phyloP scores from a whole-genome alignment of 257 asterid genomes.

The Solanum tacnaense region DNA sequence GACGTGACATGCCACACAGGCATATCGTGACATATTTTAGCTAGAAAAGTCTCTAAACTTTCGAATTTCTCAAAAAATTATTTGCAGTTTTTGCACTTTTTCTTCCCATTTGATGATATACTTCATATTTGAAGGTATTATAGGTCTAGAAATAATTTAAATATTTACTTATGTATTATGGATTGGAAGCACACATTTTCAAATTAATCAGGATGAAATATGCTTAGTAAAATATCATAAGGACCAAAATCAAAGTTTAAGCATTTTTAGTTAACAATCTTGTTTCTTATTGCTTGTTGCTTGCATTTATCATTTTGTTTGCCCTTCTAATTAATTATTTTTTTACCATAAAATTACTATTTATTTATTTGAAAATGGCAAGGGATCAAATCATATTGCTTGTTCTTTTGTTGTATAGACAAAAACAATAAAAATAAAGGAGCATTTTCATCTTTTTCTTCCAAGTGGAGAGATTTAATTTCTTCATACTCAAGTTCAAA shows the following conservation, averaged over 20 bases:
- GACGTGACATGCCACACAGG: no score
- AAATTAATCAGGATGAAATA: no score
- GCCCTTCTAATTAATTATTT: not conserved
- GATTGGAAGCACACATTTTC: not conserved
- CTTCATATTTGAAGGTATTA: not conserved
- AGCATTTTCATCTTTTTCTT: not conserved
- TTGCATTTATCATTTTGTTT: not conserved
- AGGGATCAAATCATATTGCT: not conserved
- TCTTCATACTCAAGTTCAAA: not conserved
- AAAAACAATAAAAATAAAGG: not conserved
- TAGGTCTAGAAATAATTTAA: not conserved
- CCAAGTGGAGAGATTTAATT: not conserved
- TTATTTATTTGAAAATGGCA: not conserved
- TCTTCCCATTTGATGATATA: not conserved
- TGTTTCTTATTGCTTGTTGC: not conserved
- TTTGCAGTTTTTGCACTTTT: not conserved
- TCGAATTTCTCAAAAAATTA: no score
- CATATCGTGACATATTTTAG: no score
- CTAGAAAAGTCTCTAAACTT: no score
- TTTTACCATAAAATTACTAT: not conserved
- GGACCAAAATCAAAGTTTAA: not conserved
- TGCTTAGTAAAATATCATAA: not conserved
- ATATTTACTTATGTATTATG: not conserved
- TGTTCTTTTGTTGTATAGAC: not conserved
- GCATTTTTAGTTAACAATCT: not conserved